Evolutionary conservation across 73 alveolate genomes (phyloP).

Genomic region (Blepharisma stoltei): DNA sequence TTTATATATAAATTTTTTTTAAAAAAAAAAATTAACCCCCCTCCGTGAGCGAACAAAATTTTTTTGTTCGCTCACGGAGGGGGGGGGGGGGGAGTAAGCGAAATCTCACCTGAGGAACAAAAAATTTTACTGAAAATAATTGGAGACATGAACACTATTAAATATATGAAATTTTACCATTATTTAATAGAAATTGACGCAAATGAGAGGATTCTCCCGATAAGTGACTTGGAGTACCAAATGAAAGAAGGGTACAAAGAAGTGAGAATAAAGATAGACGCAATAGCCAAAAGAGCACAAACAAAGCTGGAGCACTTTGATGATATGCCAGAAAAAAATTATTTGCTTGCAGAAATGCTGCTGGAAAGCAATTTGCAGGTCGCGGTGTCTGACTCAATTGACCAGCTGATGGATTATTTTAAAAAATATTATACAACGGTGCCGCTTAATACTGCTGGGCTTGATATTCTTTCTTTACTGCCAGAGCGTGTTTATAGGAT

Average conservation of each 20-base stretch:
- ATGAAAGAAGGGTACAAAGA: slow-evolving; percentile 12
- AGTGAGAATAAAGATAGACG: neutral
- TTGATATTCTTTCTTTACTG: neutral
- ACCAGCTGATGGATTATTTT: neutral
- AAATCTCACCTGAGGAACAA: too few relatives aligned
- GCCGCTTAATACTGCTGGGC: neutral
- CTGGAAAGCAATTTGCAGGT: slow-evolving; percentile 20
- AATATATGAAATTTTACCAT: too few relatives aligned
- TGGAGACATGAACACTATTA: too few relatives aligned
- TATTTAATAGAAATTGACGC: too few relatives aligned
- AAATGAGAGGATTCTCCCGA: too few relatives aligned
- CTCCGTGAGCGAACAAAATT: too few relatives aligned
- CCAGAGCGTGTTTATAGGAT: neutral
- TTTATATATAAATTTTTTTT: too few relatives aligned
- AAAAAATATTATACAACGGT: neutral
- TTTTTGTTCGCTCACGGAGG: too few relatives aligned
- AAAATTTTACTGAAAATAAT: too few relatives aligned
- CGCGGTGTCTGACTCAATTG: neutral
- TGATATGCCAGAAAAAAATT: neutral
- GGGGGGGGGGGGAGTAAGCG: too few relatives aligned
- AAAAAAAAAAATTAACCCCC: too few relatives aligned
- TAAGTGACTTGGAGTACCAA: too few relatives aligned
- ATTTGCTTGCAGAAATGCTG: neutral
- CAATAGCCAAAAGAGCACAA: neutral
- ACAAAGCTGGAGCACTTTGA: neutral